Base-by-base conservation (phyloP, 1,284 basidiomycete species). In the Trichosporon coremiiforme region DNA sequence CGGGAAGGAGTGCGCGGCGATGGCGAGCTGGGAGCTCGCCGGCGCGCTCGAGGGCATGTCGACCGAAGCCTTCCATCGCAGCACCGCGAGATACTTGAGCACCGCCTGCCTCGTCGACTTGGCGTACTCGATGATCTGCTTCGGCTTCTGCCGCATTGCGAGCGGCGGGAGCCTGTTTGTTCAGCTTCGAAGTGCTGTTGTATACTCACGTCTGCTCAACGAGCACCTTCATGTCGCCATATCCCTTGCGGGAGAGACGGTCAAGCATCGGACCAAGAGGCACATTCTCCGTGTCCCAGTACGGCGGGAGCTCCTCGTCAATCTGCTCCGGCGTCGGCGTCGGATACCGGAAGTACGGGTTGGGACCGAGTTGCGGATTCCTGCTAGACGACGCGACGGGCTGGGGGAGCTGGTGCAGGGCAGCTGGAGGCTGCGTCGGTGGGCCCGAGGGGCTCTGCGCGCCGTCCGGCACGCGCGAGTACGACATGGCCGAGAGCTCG, bases 61-160 rank as follows among this genome's bases (percentile, higher is more conserved):
- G 17, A 80, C 81, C 10, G 76, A 72, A 17, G 75, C 73, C 69
- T 82, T 82, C 81, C 81, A 82, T 29, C 81, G 75, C 12, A 82
- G 70, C 13, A 82, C 73, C 2, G 81, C 81, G 10, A 82, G 76
- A 60, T 81, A 80, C 73, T 82, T 82, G 17, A 82, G 73, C 15
- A 79, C 69, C 0, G 79, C 75, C 71, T 82, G 81, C 6, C 81
- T 76, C 2, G 79, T 79, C 3, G 73, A 69, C 68, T 78, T 79
- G 33, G 81, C 80, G 63, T 78, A 81, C 31, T 80, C 76, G 41
- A 81, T 80, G 47, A 82, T 75, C 45, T 75, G 77, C 66, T 76
- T 75, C 65, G 80, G 79, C 64, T 77, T 76, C 47, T 80, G 75
- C n/a, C 71, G 63, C 9, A 76, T 35, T 8, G 68, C 57, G 2